Conservation (phyloP, 2,329 filamentous ascomycete species). For the Corynespora cassiicola region DNA sequence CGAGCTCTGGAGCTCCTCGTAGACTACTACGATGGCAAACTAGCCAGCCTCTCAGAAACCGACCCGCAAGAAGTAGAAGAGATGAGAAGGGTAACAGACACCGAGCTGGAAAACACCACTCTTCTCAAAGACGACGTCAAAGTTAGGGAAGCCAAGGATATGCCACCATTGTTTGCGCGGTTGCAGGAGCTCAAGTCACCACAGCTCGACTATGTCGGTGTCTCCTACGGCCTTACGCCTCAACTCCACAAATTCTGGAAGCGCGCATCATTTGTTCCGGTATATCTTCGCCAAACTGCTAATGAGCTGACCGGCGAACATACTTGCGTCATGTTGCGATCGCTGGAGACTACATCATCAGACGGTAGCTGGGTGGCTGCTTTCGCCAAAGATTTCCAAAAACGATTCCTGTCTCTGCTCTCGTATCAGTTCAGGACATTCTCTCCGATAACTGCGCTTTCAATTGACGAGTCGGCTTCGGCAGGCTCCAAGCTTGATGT, state of each 20-base stretch:
- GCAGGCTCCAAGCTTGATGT: slow-evolving; percentile 71
- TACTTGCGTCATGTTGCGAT: slow-evolving; percentile 94
- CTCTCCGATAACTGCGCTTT: slow-evolving; percentile 76
- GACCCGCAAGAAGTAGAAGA: slow-evolving; percentile 61
- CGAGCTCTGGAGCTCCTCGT: slow-evolving; percentile 85
- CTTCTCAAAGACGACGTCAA: slow-evolving; percentile 88
- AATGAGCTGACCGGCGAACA: slow-evolving; percentile 98
- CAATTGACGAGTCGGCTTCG: slow-evolving; percentile 85
- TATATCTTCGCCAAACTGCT: slow-evolving; percentile 92
- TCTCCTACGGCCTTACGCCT: slow-evolving; percentile 90
- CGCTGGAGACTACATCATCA: slow-evolving; percentile 62
- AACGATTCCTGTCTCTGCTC: slow-evolving; percentile 86
- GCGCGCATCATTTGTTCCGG: slow-evolving; percentile 80
- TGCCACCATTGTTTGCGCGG: slow-evolving; percentile 92
- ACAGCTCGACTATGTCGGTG: slow-evolving; percentile 88
- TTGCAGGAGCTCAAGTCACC: slow-evolving; percentile 82
- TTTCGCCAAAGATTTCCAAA: slow-evolving; percentile 92
- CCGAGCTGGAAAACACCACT: slow-evolving; percentile 76
- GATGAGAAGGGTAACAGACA: slow-evolving; percentile 81
- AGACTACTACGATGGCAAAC: slow-evolving; percentile 95
- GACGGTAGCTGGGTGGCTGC: slow-evolving; percentile 88
- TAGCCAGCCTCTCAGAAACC: slow-evolving; percentile 81
- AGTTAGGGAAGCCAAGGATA: slow-evolving; percentile 85
- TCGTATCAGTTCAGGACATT: slow-evolving; percentile 93
- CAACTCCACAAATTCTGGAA: slow-evolving; percentile 98